Evolutionary conservation across 1,284 basidiomycete genomes (phyloP), one percentile per base, ranked within the genome.

Genomic region (Puccinia hordei): DNA sequence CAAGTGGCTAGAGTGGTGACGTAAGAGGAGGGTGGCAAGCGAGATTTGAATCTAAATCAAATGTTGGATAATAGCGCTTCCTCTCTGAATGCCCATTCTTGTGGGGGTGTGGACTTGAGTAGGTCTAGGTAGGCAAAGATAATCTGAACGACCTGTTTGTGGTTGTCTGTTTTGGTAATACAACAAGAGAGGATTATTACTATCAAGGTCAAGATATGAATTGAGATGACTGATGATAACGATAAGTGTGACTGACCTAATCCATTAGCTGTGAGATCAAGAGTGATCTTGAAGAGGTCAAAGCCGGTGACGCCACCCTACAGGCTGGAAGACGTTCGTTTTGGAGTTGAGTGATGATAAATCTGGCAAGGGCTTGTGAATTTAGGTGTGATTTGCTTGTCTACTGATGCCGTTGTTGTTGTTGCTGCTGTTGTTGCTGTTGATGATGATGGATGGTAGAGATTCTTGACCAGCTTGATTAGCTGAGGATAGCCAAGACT

Each of bases 41-140:
- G 95, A 86, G 99, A 96, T 73, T 91, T 89, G 86, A 97, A 99
- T 51, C 91, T 89, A 89, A 98, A 99, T 33, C 90, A 90, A 46
- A 92, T 92, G 46, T 90, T 87, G 44, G 91, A 90, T 57, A 99
- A 89, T 59, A 89, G 88, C 68, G 90, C 89, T 78, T 92, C 89
- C 86, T 99, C 97, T 63, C 90, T 87, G 85, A 95, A 95, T 81
- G 92, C 89, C 88, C 90, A 92, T 66, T 89, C 85, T 24, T 92
- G 89, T 57, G 96, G 90, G 6, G 89, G 87, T 41, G 86, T 85
- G 6, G 91, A 90, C 27, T 90, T 88, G 24, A 99, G 88, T 27
- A 99, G 89, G 13, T 91, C 89, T 82, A 99, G 89, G 87, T 98
- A 99, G 84, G 95, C 93, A 89, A 93, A 95, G 19, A 92, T 87